Evolutionary conservation across 2,329 filamentous ascomycete genomes (phyloP).

Genomic region (Fusarium virguliforme): DNA sequence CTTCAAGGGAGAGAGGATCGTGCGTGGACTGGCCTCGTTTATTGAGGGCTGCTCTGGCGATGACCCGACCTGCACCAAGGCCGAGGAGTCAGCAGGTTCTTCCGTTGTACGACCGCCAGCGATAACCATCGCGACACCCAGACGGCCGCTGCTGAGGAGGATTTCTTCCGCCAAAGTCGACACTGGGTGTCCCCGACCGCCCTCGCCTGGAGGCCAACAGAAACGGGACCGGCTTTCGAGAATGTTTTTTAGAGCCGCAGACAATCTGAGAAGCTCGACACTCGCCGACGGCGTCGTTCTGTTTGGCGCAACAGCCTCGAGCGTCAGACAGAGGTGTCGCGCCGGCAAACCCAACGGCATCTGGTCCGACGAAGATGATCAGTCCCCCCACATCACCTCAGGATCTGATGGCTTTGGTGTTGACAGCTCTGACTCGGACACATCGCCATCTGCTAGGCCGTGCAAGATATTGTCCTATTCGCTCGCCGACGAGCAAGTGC

Average conservation of each 20-base stretch:
- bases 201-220: conserved; percentile 15
- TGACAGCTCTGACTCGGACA: conserved; percentile 53
- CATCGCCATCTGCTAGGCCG: conserved; percentile 48
- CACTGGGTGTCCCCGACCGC: conserved; percentile 2
- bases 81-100: conserved; percentile 17
- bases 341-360: conserved; percentile 12
- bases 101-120: conserved; percentile 39
- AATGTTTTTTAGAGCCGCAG: conserved; percentile 52
- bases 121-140: conserved; percentile 37
- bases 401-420: conserved; percentile 46
- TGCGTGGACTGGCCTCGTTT: conserved; percentile 68
- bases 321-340: conserved; percentile 27
- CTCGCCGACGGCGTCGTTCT: conserved; percentile 54
- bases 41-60: conserved; percentile 64
- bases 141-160: conserved; percentile 29
- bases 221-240: conserved; percentile 45
- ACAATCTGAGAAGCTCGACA: conserved; percentile 52
- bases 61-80: conserved; percentile 31
- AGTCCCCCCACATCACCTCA: conserved; percentile 17
- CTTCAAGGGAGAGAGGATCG: conserved; percentile 68
- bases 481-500: conserved; percentile 47
- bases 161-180: conserved; percentile 28
- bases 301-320: conserved; percentile 51
- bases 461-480: conserved; percentile 53
- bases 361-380: conserved; percentile 41